These are phyloP conservation scores for Tulasnella sp. DNA, from an alignment of 768 basidiomycete genomes.

Conservation along the genomic window DNA sequence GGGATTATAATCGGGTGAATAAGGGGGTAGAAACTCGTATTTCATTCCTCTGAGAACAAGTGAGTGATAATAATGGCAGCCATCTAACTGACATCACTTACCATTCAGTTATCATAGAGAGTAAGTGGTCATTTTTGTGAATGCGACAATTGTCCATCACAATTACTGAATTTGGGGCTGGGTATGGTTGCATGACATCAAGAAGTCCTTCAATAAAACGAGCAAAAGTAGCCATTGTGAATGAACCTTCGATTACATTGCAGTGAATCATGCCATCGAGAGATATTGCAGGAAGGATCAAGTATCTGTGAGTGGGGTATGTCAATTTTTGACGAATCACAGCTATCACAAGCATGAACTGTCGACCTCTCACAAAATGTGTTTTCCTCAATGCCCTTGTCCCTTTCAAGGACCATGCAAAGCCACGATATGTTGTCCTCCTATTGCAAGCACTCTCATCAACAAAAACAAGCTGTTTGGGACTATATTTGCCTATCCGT, in stretches of 20 bases:
- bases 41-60: slow-evolving; percentile 9
- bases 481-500: slow-evolving; percentile 13
- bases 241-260: slow-evolving; percentile 21
- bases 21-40: slow-evolving; percentile 8
- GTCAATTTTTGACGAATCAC: not conserved
- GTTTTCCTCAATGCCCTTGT: slow-evolving; percentile 17
- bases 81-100: no score
- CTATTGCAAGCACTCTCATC: slow-evolving; percentile 23
- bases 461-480: slow-evolving; percentile 22
- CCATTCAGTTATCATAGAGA: not conserved
- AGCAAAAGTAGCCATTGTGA: slow-evolving; percentile 18
- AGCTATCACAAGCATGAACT: no score
- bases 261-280: slow-evolving; percentile 22
- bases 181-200: slow-evolving; percentile 20
- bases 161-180: slow-evolving; percentile 20
- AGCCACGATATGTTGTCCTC: slow-evolving; percentile 19
- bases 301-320: slow-evolving; percentile 25
- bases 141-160: slow-evolving; percentile 23
- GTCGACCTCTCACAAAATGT: slow-evolving; percentile 20
- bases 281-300: slow-evolving; percentile 25
- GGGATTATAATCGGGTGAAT: slow-evolving; percentile 13
- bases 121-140: slow-evolving; percentile 11
- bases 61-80: no score
- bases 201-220: slow-evolving; percentile 21
- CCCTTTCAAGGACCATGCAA: slow-evolving; percentile 22